A percentile compares a stretch with the other conserved stretches of the same genome.
Conservation (phyloP, 2,329 filamentous ascomycete species). For the Diaporthe velutina region DNA sequence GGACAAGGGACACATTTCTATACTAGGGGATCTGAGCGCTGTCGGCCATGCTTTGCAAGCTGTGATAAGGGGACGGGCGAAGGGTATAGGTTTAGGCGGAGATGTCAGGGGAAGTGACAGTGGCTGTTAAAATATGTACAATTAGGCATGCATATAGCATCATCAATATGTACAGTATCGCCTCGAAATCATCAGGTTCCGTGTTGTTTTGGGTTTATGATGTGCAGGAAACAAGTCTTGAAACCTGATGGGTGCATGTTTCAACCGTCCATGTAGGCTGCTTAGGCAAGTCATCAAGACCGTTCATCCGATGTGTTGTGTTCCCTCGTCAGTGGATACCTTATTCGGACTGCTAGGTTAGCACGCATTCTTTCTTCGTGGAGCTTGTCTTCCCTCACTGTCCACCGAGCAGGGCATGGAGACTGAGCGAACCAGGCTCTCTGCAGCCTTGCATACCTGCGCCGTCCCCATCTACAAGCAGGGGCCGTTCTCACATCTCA, state of each 20-base stretch:
- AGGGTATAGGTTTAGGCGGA: slow-evolving; percentile 77
- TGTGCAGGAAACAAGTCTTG: slow-evolving; percentile 29
- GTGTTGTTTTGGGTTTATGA: not conserved
- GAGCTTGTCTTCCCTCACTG: not conserved
- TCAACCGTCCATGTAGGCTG: not conserved
- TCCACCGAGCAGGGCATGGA: not conserved
- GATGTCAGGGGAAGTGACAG: not conserved
- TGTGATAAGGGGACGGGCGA: slow-evolving; percentile 74
- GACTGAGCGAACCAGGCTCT: not conserved
- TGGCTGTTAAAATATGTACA: slow-evolving; percentile 9
- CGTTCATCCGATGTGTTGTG: slow-evolving; percentile 29
- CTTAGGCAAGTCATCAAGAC: not conserved
- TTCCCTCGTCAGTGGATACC: slow-evolving; percentile 14
- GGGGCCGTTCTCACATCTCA: not conserved
- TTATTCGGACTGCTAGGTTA: not conserved
- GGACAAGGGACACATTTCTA: slow-evolving; percentile 87
- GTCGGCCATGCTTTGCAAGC: slow-evolving; percentile 81
- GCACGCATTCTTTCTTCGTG: not conserved
- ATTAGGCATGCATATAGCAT: not conserved
- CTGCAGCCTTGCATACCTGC: not conserved
- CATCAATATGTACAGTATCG: not conserved
- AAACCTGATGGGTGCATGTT: slow-evolving; percentile 1
- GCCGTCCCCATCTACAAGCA: not conserved
- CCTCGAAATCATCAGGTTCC: not conserved
- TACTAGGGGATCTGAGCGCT: slow-evolving; percentile 86